phyloP scores from a whole-genome alignment of 495 filamentous ascomycete species.

The Annulohypoxylon maeteangense region DNA sequence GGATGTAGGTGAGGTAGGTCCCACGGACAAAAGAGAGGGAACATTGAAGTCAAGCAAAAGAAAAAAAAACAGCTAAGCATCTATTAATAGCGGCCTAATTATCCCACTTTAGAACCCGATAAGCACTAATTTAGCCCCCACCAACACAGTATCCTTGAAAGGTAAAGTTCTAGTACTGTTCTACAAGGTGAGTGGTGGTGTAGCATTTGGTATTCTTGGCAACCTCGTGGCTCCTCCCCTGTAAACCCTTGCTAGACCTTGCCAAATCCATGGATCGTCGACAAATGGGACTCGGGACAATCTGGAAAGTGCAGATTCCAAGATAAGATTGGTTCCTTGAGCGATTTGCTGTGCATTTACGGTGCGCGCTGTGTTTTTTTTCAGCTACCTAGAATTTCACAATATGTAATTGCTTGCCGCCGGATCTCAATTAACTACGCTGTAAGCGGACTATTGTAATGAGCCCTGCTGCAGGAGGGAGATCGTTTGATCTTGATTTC shows the following conservation, averaged over 20 bases:
- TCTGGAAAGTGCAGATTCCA: not conserved
- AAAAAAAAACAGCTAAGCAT: not conserved
- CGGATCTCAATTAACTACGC: constrained; percentile 32
- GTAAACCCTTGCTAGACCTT: constrained; percentile 1
- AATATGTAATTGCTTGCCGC: constrained; percentile 23
- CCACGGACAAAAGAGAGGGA: constrained; percentile 9
- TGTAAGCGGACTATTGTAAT: constrained; percentile 10
- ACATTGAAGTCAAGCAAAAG: not conserved
- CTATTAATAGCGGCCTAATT: constrained; percentile 14
- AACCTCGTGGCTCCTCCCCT: constrained; percentile 24
- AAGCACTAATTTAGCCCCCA: constrained; percentile 23
- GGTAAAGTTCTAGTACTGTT: not conserved
- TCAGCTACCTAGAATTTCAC: constrained; percentile 39
- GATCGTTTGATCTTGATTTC: constrained; percentile 28
- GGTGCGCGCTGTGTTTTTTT: not conserved
- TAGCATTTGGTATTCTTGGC: constrained; percentile 12
- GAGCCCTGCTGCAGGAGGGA: constrained; percentile 11
- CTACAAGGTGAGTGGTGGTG: not conserved
- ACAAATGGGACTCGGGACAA: not conserved
- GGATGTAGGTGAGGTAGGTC: not conserved
- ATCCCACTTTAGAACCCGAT: constrained; percentile 18
- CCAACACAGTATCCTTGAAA: not conserved
- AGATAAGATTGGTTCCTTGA: constrained; percentile 31
- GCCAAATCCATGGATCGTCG: not conserved
- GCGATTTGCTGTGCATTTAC: constrained; percentile 12